Evolutionary conservation across 2,329 filamentous ascomycete species (phyloP).

Genomic region (Apiospora sp.): DNA sequence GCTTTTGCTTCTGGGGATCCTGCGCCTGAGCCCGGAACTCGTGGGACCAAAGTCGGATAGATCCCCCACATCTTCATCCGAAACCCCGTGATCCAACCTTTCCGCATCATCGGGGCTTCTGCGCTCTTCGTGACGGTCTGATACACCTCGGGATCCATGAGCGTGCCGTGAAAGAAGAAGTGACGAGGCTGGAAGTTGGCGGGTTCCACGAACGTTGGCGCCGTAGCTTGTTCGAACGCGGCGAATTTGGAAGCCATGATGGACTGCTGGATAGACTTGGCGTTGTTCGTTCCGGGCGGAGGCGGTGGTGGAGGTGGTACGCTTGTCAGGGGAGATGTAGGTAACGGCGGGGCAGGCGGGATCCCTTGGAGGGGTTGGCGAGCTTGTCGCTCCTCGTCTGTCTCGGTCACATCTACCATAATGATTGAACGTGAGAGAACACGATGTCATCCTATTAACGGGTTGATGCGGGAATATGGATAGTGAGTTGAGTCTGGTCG

Average conservation of each 20-base stretch:
- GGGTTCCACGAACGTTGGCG: neutral
- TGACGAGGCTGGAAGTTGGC: neutral
- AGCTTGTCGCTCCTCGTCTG: neutral
- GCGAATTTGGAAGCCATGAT: neutral
- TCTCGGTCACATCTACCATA: neutral
- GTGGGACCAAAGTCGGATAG: neutral
- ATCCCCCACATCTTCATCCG: constrained; percentile 2
- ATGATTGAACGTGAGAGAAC: neutral
- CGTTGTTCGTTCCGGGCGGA: neutral
- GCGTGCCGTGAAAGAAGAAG: constrained; percentile 4
- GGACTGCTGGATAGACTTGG: neutral
- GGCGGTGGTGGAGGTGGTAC: neutral
- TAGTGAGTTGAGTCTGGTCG: too few species aligned
- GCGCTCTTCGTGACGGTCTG: neutral
- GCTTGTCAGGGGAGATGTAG: neutral
- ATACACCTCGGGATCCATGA: constrained; percentile 1
- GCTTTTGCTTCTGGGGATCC: too few species aligned
- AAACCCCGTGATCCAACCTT: neutral
- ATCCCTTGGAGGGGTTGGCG: neutral
- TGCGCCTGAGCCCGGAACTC: too few species aligned
- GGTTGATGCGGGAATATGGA: too few species aligned
- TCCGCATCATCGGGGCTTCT: neutral
- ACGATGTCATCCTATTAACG: too few species aligned
- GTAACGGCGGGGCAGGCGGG: neutral
- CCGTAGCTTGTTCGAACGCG: neutral